Evolutionary conservation across 306 rosid species (phyloP), one percentile per base, ranked within the genome.

Genomic region (Ochetophila trinervis): DNA sequence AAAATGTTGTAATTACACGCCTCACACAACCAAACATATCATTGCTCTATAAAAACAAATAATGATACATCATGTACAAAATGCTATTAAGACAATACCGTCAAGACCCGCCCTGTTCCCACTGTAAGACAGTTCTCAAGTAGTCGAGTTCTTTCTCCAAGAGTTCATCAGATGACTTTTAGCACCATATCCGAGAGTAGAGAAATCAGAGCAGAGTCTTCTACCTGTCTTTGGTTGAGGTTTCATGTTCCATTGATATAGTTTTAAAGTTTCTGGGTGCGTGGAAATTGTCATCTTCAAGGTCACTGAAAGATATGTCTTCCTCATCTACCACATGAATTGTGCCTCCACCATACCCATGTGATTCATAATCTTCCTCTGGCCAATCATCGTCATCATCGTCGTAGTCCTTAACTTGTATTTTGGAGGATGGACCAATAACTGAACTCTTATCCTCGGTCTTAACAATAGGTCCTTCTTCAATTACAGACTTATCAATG

Each of bases 231-330:
- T 68, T 47, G 17, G 48, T 52, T 54, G 66, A 63, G 59, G 68
- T 56, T 73, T 73, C 76, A 72, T 51, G 58, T 49, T 74, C 80
- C 76, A 74, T 81, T 13, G 87, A 73, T 53, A 51, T 80, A 50
- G 66, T 56, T 61, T 73, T 85, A 24, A 63, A 30, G 57, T 76
- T 73, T 45, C 78, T 51, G 47, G 84, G 85, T 63, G 78, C 78
- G 62, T 74, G 66, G 52, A 76, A 85, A 83, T 87, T 85, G 62
- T 90, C 99, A 63, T 93, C 89, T 82, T 93, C 99, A 0, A 93
- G 95, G 74, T 93, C 99, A 42, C 97, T 93, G 73, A 93, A 93
- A 62, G 99, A 93, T 78, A 93, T 93, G 65, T 93, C 99, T 32
- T 93, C 99, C 80, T 78, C 97, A 69, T 90, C 76, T 69, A 75